These are phyloP conservation scores for Bremia lactucae DNA, from an alignment of 352 stramenopile species.

Conservation along the genomic window DNA sequence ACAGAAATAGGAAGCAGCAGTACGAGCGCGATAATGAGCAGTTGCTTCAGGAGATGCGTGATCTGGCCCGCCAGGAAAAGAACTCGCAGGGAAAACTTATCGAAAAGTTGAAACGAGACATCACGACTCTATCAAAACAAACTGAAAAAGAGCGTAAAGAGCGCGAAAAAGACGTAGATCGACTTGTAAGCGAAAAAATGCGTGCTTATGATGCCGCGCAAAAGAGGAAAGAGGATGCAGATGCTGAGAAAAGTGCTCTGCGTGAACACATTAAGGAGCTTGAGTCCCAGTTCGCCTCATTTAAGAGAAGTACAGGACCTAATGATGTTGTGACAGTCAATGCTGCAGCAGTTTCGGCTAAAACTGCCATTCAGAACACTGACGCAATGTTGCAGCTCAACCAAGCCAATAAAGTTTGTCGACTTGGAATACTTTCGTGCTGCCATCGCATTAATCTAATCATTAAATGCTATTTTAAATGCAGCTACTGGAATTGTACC, in stretches of 20 bases:
- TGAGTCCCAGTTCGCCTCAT: constrained; percentile 39
- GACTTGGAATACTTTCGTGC: background rate
- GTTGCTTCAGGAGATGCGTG: constrained; percentile 48
- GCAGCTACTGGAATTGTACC: constrained; percentile 70
- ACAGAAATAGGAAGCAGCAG: constrained; percentile 41
- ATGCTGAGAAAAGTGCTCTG: constrained; percentile 30
- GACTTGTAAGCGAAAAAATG: constrained; percentile 37
- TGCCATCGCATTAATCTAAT: background rate
- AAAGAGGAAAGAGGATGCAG: constrained; percentile 15
- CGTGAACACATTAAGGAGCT: constrained; percentile 39
- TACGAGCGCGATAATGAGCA: constrained; percentile 53
- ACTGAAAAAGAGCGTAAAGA: constrained; percentile 37
- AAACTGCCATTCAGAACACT: constrained; percentile 27
- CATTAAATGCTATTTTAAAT: background rate
- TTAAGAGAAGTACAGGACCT: constrained; percentile 30
- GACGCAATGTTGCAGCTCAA: constrained; percentile 43
- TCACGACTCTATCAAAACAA: constrained; percentile 43
- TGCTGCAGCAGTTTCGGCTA: constrained; percentile 16
- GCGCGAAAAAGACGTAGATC: constrained; percentile 34
- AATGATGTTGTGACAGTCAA: constrained; percentile 31
- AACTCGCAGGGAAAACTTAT: constrained; percentile 65
- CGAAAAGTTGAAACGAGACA: constrained; percentile 54
- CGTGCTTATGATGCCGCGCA: constrained; percentile 27
- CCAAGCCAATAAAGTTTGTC: constrained; percentile 58
- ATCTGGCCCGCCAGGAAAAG: constrained; percentile 51